Base-by-base conservation (phyloP, 2,329 filamentous ascomycete genomes). In the Xylaria sp. region DNA sequence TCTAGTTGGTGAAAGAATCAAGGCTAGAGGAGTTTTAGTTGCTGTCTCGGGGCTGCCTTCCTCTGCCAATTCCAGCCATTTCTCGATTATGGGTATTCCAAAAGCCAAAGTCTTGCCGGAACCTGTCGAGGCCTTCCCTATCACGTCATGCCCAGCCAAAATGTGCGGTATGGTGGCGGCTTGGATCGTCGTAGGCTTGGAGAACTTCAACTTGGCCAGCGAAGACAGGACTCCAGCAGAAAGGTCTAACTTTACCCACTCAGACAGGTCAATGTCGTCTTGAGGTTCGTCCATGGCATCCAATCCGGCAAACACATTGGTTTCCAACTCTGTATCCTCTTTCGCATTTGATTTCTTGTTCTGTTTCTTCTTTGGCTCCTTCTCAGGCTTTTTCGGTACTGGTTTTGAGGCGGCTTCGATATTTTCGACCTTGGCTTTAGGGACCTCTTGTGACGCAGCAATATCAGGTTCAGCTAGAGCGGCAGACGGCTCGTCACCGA, bases 61-160 rank as follows among this genome's bases (percentile, higher is more conserved):
- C 32, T 82, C 80, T 27, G 82, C 80, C 57, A 78, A 76, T 62
- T 81, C 75, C 11, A 99, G 81, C 85, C 91, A 98, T 64, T 87
- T 86, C 79, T 99, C 94, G 9, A 98, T 84, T 64, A 99, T 96
- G 0, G 96, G 96, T 70, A 99, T 94, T 1, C 92, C 93, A 79
- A 97, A 99, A 0, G 96, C 95, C 53, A 99, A 83, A 0, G 96
- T 99, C 82, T 99, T 99, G 74, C 96, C 96, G 14, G 96, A 98
- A 72, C 96, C 96, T 0, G 96, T 99, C 11, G 95, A 92, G 1
- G 96, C 96, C 82, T 99, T 99, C 50, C 96, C 96, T 71, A 99
- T 92, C 17, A 98, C 91, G 79, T 99, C 95, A 77, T 93, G 92
- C 0, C 95, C 95, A 5, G 89, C 88, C 21, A 95, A 78, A 54